Base-by-base conservation (phyloP, 2,329 filamentous ascomycete species). In the Penicillium sp. region DNA sequence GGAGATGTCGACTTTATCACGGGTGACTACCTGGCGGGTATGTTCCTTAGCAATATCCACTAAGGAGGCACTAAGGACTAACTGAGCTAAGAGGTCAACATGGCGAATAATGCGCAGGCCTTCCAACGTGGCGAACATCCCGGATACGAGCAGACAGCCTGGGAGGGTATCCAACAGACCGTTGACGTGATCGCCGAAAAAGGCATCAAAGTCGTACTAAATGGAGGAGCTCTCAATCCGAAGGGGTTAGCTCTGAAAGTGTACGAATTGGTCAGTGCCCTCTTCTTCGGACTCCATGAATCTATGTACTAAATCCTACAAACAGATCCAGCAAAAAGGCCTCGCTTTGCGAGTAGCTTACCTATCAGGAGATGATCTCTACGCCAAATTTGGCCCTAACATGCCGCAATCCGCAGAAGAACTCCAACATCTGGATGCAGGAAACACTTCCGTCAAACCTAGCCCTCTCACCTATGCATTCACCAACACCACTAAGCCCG, bases 181-280 rank as follows among this genome's bases (percentile, higher is more conserved):
- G 74, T 85, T 4, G 71, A 79, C 4, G 66, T 81, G 6, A 73
- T 82, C 60, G 69, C 76, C 2, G 70, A 79, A 49, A 79, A 82
- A 58, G 66, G 75, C 0, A 85, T 85, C 70, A 83, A 82, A 59
- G 73, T 86, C 13, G 74, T 84, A 37, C 74, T 84, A 55, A 85
- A 86, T 62, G 84, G 84, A 2, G 84, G 84, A 0, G 81, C 79
- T 2, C 75, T 82, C 17, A 82, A 86, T 56, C 84, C 84, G 0
- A 75, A 75, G 56, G 81, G 78, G 0, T 64, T 86, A 17, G 81
- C 83, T 2, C 64, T 79, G 50, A 77, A 79, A 56, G 73, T 79
- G 0, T 68, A 75, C 5, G 66, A 74, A 19, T 60, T 83, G 58
- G 75, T 76, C 38, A 61, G 61, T 63, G 19, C 3, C 17, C 63